Conservation (phyloP, 2,329 filamentous ascomycete species). For the Fusarium tuaranense region DNA sequence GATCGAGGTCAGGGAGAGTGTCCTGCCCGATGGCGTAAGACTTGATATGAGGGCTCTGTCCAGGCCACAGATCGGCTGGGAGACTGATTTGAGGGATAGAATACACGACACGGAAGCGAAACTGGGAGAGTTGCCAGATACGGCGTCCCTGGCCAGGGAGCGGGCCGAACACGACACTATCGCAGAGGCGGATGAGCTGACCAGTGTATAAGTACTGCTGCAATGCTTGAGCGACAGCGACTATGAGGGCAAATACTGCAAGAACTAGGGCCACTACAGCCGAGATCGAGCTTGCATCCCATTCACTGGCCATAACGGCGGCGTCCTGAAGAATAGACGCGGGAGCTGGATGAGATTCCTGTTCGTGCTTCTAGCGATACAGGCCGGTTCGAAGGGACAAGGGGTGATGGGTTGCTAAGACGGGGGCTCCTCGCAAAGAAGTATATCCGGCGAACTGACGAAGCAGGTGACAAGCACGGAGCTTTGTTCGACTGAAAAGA, state of each 20-base stretch:
- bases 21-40: not conserved
- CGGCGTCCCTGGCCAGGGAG: not conserved
- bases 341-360: not conserved
- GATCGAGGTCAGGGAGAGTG: not conserved
- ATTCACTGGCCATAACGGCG: not conserved
- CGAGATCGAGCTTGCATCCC: not conserved
- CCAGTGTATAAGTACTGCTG: not conserved
- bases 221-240: not conserved
- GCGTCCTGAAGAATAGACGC: not conserved
- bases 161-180: not conserved
- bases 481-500: not conserved
- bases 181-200: not conserved
- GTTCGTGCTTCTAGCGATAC: not conserved
- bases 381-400: not conserved
- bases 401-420: not conserved
- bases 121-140: not conserved
- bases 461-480: not conserved
- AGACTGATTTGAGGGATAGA: not conserved
- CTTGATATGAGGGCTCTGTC: not conserved
- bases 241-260: not conserved
- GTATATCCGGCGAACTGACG: not conserved
- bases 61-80: not conserved
- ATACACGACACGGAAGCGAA: not conserved
- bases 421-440: not conserved
- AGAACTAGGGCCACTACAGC: not conserved